Evolutionary conservation across 345 rosid species (phyloP).

Genomic region (Populus tremula): DNA sequence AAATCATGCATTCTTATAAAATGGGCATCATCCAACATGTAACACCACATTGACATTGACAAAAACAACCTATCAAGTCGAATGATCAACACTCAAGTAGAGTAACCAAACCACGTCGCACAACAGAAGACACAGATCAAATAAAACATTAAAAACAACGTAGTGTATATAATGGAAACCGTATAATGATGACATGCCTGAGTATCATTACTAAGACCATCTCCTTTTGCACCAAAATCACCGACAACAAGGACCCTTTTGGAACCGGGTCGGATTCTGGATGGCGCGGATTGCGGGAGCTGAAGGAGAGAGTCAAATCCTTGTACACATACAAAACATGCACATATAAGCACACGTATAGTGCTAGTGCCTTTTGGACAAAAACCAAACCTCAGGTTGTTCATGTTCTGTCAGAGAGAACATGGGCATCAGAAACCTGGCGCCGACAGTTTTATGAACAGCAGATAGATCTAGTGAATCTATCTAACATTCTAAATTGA

Average conservation of each 20-base stretch:
- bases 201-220: conserved; percentile 68
- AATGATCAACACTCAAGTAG: not conserved
- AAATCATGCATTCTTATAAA: too few relatives aligned
- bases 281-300: conserved; percentile 49
- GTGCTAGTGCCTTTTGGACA: conserved; percentile 10
- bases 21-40: too few relatives aligned
- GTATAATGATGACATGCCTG: conserved; percentile 32
- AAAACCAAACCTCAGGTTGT: conserved; percentile 18
- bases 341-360: conserved; percentile 6
- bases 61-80: too few relatives aligned
- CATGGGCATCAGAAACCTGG: not conserved
- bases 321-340: conserved; percentile 31
- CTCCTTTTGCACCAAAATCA: conserved; percentile 70
- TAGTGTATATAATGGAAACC: too few relatives aligned
- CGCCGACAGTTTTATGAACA: not conserved
- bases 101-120: not conserved
- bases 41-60: too few relatives aligned
- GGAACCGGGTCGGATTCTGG: conserved; percentile 43
- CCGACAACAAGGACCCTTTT: conserved; percentile 48
- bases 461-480: too few relatives aligned
- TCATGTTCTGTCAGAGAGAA: conserved; percentile 19
- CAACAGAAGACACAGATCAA: too few relatives aligned
- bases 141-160: too few relatives aligned
- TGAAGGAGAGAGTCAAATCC: conserved; percentile 53
- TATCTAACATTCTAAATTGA: too few relatives aligned